phyloP scores from a whole-genome alignment of 2,329 filamentous ascomycete species.

The Fonsecaea pedrosoi region DNA sequence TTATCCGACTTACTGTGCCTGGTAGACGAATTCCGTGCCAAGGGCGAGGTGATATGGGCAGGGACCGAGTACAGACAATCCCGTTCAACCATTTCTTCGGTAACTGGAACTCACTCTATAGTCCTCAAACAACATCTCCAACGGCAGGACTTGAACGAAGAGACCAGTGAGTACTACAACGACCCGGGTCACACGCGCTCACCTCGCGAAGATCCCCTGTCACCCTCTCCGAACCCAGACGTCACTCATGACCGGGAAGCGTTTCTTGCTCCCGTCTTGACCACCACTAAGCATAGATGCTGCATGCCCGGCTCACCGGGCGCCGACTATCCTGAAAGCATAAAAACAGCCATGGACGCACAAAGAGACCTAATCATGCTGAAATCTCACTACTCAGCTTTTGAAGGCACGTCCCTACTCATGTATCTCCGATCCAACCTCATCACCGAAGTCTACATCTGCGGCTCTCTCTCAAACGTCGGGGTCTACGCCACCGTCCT shows the following conservation, averaged over 20 bases:
- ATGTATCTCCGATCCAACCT: slow-evolving; percentile 81
- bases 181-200: slow-evolving; percentile 24
- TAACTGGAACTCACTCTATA: slow-evolving; percentile 54
- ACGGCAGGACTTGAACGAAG: slow-evolving; percentile 14
- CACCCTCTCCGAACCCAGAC: slow-evolving; percentile 23
- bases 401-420: slow-evolving; percentile 75
- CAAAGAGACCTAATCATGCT: slow-evolving; percentile 60
- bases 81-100: slow-evolving; percentile 61
- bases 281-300: slow-evolving; percentile 44
- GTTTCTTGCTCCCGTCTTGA: slow-evolving; percentile 44
- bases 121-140: slow-evolving; percentile 34
- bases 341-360: slow-evolving; percentile 59
- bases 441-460: slow-evolving; percentile 87
- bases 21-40: slow-evolving; percentile 73
- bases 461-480: slow-evolving; percentile 83
- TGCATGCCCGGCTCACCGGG: slow-evolving; percentile 52
- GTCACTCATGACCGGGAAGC: slow-evolving; percentile 50
- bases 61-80: slow-evolving; percentile 74
- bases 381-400: slow-evolving; percentile 89
- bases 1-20: slow-evolving; percentile 71
- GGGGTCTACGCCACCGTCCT: slow-evolving; percentile 90
- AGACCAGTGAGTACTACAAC: slow-evolving; percentile 24
- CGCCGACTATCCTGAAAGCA: slow-evolving; percentile 57
- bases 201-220: slow-evolving; percentile 28
- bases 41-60: slow-evolving; percentile 82